Percentiles rank a stretch among this genome's conserved stretches.
Conservation (phyloP, 2,329 filamentous ascomycete genomes). For the Arthrobotrys megalospora region DNA sequence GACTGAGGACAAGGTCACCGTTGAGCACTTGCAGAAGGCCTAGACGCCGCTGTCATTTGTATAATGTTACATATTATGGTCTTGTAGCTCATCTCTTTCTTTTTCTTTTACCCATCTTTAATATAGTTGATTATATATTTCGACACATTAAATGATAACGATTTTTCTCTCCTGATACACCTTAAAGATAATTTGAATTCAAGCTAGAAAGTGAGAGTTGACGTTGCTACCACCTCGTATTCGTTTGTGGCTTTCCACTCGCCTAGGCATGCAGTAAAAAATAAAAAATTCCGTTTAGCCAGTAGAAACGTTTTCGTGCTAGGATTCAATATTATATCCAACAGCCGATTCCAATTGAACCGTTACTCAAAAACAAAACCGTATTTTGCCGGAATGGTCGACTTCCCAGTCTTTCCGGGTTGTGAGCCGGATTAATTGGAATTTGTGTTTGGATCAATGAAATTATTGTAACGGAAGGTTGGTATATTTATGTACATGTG, state of each 20-base stretch:
- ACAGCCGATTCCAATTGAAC: constrained; percentile 19
- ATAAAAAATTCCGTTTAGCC: constrained; percentile 45
- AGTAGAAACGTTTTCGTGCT: constrained; percentile 11
- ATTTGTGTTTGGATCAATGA: not conserved
- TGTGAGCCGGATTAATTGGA: not conserved
- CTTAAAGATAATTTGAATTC: not conserved
- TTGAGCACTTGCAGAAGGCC: constrained; percentile 60
- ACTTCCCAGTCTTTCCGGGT: constrained; percentile 2
- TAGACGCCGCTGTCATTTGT: constrained; percentile 36
- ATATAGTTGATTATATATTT: constrained; percentile 47
- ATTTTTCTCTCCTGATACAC: constrained; percentile 7
- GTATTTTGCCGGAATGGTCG: constrained; percentile 4
- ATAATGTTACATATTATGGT: constrained; percentile 30
- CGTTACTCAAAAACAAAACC: not conserved
- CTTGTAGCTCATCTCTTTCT: constrained; percentile 5
- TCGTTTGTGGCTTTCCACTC: constrained; percentile 30
- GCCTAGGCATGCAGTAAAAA: constrained; percentile 23
- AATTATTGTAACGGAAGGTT: not conserved
- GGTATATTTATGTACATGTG: not conserved
- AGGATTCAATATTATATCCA: constrained; percentile 22
- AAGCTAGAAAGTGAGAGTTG: not conserved
- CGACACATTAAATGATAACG: constrained; percentile 46
- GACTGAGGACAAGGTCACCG: constrained; percentile 50
- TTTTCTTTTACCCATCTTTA: constrained; percentile 56
- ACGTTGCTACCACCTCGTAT: constrained; percentile 34